Percentiles rank a stretch among this genome's conserved stretches.
phyloP scores from a whole-genome alignment of 257 asterid species.

The Haberlea rhodopensis region DNA sequence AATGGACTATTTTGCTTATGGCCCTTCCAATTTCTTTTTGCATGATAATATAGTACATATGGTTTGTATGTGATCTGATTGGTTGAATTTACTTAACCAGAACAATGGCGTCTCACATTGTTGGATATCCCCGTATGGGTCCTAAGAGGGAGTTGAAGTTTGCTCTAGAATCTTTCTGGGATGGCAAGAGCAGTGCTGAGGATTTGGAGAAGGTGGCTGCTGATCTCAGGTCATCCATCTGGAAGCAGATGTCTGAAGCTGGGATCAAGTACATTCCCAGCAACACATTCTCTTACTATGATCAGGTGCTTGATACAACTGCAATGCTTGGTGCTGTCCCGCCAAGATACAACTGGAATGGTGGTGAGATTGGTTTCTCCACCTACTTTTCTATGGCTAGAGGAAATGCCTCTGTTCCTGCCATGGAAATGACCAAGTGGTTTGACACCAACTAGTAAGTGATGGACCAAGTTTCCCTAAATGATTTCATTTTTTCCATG shows the following conservation, averaged over 20 bases:
- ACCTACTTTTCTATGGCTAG: slow-evolving; percentile 99
- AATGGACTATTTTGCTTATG: slow-evolving; percentile 5
- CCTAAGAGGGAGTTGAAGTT: slow-evolving; percentile 59
- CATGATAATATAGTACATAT: neutral
- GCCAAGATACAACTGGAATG: slow-evolving; percentile 77
- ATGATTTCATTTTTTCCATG: neutral
- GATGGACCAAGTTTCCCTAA: slow-evolving; percentile 9
- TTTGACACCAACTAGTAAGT: slow-evolving; percentile 99
- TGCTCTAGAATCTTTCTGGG: slow-evolving; percentile 57
- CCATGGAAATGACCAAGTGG: slow-evolving; percentile 99
- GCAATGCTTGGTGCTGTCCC: slow-evolving; percentile 85
- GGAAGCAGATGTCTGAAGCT: slow-evolving; percentile 54
- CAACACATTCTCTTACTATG: slow-evolving; percentile 56
- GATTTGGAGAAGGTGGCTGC: slow-evolving; percentile 48
- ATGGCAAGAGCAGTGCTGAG: slow-evolving; percentile 47
- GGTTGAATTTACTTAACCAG: slow-evolving; percentile 19
- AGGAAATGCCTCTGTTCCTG: slow-evolving; percentile 98
- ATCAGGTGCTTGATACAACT: slow-evolving; percentile 52
- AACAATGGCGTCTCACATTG: slow-evolving; percentile 53
- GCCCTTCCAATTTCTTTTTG: neutral
- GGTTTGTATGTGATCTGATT: neutral
- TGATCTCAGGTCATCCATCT: slow-evolving; percentile 48
- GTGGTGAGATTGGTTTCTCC: slow-evolving; percentile 83
- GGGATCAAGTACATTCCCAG: slow-evolving; percentile 55
- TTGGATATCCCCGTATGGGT: slow-evolving; percentile 62